Conservation (phyloP, 2,329 filamentous ascomycete genomes). For the Alternaria sp. region DNA sequence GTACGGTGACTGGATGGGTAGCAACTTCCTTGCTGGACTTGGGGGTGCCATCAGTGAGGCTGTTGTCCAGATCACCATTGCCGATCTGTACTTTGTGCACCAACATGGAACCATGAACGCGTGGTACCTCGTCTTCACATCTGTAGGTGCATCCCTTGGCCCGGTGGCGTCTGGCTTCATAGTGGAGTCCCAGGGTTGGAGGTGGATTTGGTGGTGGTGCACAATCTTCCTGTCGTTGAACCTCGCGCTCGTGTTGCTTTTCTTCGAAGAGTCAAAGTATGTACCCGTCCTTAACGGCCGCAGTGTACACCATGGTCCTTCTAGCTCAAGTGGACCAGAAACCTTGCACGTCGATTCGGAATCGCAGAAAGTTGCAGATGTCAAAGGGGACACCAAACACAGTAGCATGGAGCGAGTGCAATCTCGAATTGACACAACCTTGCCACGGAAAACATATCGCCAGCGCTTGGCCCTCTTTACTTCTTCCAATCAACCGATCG, state of each 20-base stretch:
- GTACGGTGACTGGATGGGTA: constrained; percentile 54
- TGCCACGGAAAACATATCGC: constrained; percentile 54
- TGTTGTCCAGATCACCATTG: constrained; percentile 58
- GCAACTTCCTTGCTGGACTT: constrained; percentile 56
- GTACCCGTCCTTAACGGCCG: constrained; percentile 18
- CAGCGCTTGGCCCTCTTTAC: constrained; percentile 53
- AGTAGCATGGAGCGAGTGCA: constrained; percentile 13
- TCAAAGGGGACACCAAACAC: constrained; percentile 7
- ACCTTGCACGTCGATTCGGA: background rate
- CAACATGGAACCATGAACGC: constrained; percentile 58
- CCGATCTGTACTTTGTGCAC: constrained; percentile 60
- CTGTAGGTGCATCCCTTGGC: constrained; percentile 48
- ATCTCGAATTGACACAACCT: constrained; percentile 35
- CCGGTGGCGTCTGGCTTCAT: constrained; percentile 54
- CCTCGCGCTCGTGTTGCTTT: constrained; percentile 54
- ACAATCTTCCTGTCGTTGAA: constrained; percentile 51
- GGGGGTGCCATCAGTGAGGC: constrained; percentile 56
- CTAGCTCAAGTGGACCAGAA: background rate
- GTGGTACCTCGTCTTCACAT: constrained; percentile 54
- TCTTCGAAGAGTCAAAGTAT: constrained; percentile 52
- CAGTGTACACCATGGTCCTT: background rate
- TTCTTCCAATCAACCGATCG: constrained; percentile 27
- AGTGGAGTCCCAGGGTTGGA: constrained; percentile 56
- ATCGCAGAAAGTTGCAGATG: constrained; percentile 7
- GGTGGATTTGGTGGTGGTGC: constrained; percentile 62